Percentiles rank a stretch among this genome's conserved stretches.
Conservation (phyloP, 805 yeast genomes). For the Cyberlindnera japonica region DNA sequence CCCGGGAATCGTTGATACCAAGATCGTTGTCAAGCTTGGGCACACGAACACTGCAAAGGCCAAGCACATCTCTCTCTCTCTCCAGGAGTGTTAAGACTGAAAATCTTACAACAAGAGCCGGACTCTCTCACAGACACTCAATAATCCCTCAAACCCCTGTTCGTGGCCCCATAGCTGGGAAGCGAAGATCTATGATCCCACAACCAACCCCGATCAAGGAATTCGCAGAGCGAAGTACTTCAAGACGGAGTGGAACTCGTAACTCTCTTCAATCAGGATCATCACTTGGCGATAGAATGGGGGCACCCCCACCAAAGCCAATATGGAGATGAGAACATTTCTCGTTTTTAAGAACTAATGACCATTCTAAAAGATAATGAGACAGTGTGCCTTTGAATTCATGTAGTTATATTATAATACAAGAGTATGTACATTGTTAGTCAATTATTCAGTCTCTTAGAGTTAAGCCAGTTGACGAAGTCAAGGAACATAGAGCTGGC, state of each 20-base stretch:
- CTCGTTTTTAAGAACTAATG: neutral
- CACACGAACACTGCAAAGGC: slow-evolving; percentile 10
- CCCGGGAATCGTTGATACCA: slow-evolving; percentile 2
- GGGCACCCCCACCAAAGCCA: slow-evolving; percentile 14
- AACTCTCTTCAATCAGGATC: neutral
- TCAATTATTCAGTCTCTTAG: slow-evolving; percentile 32
- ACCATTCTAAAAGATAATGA: neutral
- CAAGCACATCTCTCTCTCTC: slow-evolving; percentile 19
- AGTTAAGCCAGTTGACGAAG: slow-evolving; percentile 71
- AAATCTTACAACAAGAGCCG: slow-evolving; percentile 11
- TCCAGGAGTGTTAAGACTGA: slow-evolving; percentile 16
- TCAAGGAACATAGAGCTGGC: slow-evolving; percentile 65
- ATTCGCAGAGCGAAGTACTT: slow-evolving; percentile 17
- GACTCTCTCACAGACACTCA: slow-evolving; percentile 19
- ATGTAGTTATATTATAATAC: too few relatives aligned
- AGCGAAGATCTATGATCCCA: slow-evolving; percentile 22
- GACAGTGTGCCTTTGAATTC: too few relatives aligned
- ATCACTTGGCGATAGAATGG: slow-evolving; percentile 9
- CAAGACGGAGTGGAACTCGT: slow-evolving; percentile 10
- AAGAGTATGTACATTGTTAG: neutral
- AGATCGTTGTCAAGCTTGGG: slow-evolving; percentile 18
- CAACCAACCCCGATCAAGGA: slow-evolving; percentile 28
- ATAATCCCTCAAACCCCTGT: slow-evolving; percentile 26
- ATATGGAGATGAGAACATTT: slow-evolving; percentile 15
- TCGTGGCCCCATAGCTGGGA: slow-evolving; percentile 2